Evolutionary conservation across 2,329 filamentous ascomycete species (phyloP), one percentile per base, ranked within the genome.

Genomic region (Pezicula neosporulosa): DNA sequence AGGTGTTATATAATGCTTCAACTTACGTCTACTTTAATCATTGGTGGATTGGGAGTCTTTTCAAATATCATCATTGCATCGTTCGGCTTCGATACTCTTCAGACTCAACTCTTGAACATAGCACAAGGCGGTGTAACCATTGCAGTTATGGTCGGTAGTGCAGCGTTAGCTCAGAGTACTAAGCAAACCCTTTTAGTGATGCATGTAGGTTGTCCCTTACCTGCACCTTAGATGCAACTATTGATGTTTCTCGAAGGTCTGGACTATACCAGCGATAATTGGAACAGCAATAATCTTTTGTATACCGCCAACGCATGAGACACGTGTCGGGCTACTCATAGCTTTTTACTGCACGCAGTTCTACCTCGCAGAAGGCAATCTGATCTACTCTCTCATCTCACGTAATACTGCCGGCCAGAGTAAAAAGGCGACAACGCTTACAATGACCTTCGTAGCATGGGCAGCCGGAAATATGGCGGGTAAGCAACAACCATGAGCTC

Each of bases 361-460:
- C 49, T 52, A 56, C 44, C 50, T 60, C 15, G 60, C 60, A 6
- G 47, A 56, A 44, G 56, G 60, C 3, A 58, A 59, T 43, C 24
- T 51, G 19, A 5, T 45, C 52, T 68, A 81, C 61, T 77, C 75
- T 6, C 71, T 81, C 67, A 71, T 81, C 39, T 75, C 74, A 1
- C 72, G 78, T 6, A 83, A 84, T 58, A 69, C 82, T 13, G 81
- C 76, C n/a, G 81, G 81, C 0, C 78, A 81, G 6, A 66, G 66
- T 28, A 68, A 63, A 21, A 48, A 48, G 15, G 41, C 37, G 27
- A 48, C 77, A 15, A 75, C 76, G 6, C 73, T 83, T 3, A 77
- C 80, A 4, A 74, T 78, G 52, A 83, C 80, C 51, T 83, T 83
- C 60, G 69, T 82, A 44, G 72, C 74, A 2, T 83, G 79, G 78